phyloP scores from a whole-genome alignment of 2,329 filamentous ascomycete genomes.

The Zymoseptoria brevis region DNA sequence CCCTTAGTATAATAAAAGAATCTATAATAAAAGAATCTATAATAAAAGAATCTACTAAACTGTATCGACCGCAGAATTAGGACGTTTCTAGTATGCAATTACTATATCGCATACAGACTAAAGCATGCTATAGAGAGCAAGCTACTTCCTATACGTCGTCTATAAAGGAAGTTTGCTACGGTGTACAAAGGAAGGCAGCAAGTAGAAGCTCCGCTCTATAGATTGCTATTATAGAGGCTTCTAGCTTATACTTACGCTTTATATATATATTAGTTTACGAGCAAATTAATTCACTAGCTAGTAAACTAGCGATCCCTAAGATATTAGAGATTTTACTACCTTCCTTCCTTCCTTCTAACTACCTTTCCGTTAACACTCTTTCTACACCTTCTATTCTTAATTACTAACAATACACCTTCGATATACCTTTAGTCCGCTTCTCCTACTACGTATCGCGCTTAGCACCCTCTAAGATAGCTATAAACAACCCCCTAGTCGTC shows the following conservation, averaged over 20 bases:
- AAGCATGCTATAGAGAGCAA: not conserved
- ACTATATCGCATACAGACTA: too few species aligned
- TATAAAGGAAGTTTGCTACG: not conserved
- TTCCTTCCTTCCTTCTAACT: not conserved
- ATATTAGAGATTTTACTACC: not conserved
- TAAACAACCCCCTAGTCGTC: not conserved
- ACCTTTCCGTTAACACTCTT: not conserved
- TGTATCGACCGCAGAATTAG: not conserved
- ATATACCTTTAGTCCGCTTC: too few species aligned
- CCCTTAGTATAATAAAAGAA: not conserved
- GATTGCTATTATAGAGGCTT: not conserved
- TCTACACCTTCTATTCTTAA: not conserved
- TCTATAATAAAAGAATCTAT: too few species aligned
- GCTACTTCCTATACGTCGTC: not conserved
- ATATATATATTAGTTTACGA: not conserved
- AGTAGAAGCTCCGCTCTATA: not conserved
- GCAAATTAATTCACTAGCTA: not conserved
- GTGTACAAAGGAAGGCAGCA: not conserved
- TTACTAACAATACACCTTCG: too few species aligned
- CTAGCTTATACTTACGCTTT: not conserved
- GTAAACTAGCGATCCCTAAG: not conserved
- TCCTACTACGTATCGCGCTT: not conserved
- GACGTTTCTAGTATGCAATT: too few species aligned
- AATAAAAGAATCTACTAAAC: not conserved
- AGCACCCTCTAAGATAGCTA: not conserved